phyloP scores from a whole-genome alignment of 805 yeast genomes.

The Metschnikowia lunata region DNA sequence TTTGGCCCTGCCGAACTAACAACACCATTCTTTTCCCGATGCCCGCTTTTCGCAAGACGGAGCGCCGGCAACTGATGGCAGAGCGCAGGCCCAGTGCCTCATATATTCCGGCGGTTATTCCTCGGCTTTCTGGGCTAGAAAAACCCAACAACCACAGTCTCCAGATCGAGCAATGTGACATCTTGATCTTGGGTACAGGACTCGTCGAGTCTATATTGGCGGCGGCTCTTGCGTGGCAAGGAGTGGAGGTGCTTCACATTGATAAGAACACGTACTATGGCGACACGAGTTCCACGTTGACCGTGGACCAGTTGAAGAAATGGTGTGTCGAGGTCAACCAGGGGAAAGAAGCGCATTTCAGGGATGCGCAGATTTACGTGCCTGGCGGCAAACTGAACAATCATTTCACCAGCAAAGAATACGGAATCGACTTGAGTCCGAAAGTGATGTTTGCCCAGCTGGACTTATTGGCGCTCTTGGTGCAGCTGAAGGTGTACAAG shows the following conservation, averaged over 20 bases:
- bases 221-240: constrained; percentile 96
- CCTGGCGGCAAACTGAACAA: constrained; percentile 51
- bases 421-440: constrained; percentile 85
- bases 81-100: constrained; percentile 58
- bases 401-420: constrained; percentile 60
- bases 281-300: constrained; percentile 78
- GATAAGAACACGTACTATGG: constrained; percentile 87
- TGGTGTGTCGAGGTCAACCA: constrained; percentile 77
- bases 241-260: constrained; percentile 88
- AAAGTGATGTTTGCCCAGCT: constrained; percentile 84
- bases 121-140: constrained; percentile 73
- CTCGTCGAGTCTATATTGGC: constrained; percentile 83
- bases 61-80: constrained; percentile 60
- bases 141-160: constrained; percentile 65
- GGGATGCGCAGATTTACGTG: constrained; percentile 75
- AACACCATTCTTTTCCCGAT: background rate
- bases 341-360: constrained; percentile 42
- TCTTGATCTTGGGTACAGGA: constrained; percentile 90
- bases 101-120: constrained; percentile 48
- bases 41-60: constrained; percentile 26
- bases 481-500: constrained; percentile 82
- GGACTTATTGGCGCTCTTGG: constrained; percentile 73
- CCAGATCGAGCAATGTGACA: constrained; percentile 68
- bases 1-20: too few species aligned
- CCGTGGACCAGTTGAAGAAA: constrained; percentile 76